Conservation (phyloP, 208 protist genomes). For the Herpetomonas tarakana region DNA sequence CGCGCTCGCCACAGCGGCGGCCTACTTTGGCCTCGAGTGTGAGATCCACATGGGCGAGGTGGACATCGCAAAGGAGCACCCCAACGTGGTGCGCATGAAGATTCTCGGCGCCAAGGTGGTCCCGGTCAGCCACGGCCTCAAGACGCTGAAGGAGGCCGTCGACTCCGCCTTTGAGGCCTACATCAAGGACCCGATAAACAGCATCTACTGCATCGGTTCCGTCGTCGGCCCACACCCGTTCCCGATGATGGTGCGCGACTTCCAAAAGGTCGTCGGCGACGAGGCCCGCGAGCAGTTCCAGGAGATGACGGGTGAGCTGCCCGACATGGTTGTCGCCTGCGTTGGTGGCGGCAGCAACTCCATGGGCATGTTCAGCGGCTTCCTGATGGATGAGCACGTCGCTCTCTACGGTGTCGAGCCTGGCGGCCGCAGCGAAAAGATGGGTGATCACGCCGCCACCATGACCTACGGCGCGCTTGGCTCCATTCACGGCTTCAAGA, state of each 20-base stretch:
- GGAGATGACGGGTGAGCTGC: slow-evolving; percentile 21
- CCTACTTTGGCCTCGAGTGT: slow-evolving; percentile 59
- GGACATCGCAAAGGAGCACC: slow-evolving; percentile 50
- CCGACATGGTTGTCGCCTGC: slow-evolving; percentile 74
- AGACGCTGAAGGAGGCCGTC: slow-evolving; percentile 73
- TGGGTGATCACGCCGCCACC: slow-evolving; percentile 51
- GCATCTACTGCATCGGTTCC: slow-evolving; percentile 45
- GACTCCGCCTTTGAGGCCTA: slow-evolving; percentile 85
- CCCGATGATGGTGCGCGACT: slow-evolving; percentile 79
- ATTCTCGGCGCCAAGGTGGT: slow-evolving; percentile 63
- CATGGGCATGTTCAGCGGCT: slow-evolving; percentile 76
- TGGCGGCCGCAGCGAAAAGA: slow-evolving; percentile 34
- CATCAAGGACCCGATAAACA: slow-evolving; percentile 40
- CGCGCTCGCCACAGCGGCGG: slow-evolving; percentile 69
- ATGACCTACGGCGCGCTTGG: slow-evolving; percentile 37
- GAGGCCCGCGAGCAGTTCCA: slow-evolving; percentile 53
- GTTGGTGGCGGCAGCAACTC: slow-evolving; percentile 86
- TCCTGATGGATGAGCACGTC: slow-evolving; percentile 49
- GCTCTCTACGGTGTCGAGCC: slow-evolving; percentile 68
- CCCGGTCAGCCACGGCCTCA: slow-evolving; percentile 19
- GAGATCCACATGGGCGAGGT: slow-evolving; percentile 81
- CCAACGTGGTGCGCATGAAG: slow-evolving; percentile 89
- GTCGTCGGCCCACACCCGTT: slow-evolving; percentile 86
- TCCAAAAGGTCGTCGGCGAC: slow-evolving; percentile 63
- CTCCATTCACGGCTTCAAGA: slow-evolving; percentile 62